These are phyloP conservation scores for Psidium friedrichsthalianum DNA, from an alignment of 345 rosid genomes.

Conservation along the genomic window DNA sequence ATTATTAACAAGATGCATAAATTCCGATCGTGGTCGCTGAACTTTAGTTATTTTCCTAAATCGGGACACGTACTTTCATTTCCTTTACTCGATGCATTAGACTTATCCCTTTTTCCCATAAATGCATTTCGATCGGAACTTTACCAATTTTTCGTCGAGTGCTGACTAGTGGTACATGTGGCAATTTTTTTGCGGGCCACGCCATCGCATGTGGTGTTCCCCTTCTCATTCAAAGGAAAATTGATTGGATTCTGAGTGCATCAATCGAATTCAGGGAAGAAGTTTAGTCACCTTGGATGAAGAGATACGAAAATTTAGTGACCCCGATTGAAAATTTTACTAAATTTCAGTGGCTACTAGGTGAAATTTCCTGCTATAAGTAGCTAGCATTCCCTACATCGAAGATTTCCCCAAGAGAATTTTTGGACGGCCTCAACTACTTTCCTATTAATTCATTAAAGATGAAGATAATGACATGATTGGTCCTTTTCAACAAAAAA, in stretches of 20 bases:
- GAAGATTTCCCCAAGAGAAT: background rate
- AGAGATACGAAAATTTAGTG: background rate
- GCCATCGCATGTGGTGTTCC: background rate
- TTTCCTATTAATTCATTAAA: background rate
- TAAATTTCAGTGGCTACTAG: background rate
- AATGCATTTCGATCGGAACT: background rate
- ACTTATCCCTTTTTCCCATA: background rate
- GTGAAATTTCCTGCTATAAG: background rate
- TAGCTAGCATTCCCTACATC: background rate
- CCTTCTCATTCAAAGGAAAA: background rate
- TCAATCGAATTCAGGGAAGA: background rate
- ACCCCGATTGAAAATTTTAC: background rate
- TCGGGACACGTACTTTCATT: background rate
- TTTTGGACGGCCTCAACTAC: background rate
- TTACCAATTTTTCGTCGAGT: background rate
- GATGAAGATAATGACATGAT: no score
- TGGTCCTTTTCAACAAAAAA: no score
- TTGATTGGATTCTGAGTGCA: background rate
- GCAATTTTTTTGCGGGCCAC: background rate
- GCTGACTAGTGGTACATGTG: no score
- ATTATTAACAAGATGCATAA: background rate
- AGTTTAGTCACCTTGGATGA: background rate
- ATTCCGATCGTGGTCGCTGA: background rate
- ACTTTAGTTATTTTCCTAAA: background rate
- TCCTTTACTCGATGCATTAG: background rate